A percentile compares a stretch with the other conserved stretches of the same genome.
These are phyloP conservation scores for Sophora flavescens DNA, from an alignment of 306 rosid species.

Conservation along the genomic window DNA sequence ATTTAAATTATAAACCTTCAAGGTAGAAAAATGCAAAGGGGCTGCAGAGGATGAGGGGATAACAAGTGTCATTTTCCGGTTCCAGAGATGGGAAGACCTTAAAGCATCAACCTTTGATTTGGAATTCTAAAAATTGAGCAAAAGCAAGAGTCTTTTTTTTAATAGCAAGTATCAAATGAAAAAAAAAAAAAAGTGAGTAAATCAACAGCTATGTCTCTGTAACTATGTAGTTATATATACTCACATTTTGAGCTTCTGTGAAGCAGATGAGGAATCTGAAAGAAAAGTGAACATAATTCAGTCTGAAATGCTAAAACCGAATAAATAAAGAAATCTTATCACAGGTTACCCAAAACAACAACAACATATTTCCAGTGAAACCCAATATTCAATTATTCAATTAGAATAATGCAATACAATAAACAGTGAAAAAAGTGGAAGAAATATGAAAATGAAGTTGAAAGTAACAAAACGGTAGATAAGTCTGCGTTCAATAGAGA, in stretches of 20 bases:
- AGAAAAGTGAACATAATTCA: conserved; percentile 7
- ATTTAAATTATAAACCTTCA: conserved; percentile 46
- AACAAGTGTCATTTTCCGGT: conserved; percentile 64
- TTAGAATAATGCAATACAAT: neutral
- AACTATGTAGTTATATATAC: neutral
- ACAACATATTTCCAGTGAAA: neutral
- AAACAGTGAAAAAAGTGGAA: neutral
- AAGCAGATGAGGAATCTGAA: conserved; percentile 40
- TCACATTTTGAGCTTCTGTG: conserved; percentile 14
- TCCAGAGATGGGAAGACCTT: conserved; percentile 37
- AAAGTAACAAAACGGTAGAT: conserved; percentile 12
- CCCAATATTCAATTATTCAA: neutral
- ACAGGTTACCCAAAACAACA: neutral
- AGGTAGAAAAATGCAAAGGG: conserved; percentile 51
- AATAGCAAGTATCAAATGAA: neutral
- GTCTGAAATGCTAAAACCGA: neutral
- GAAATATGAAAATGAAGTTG: neutral
- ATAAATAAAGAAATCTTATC: neutral
- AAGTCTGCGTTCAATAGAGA: neutral
- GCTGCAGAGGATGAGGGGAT: conserved; percentile 52
- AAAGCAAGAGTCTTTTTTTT: neutral
- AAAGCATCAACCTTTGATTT: conserved; percentile 34
- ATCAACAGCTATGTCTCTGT: conserved; percentile 12
- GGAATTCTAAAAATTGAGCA: conserved; percentile 6
- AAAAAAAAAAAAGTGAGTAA: neutral